Base-by-base conservation (phyloP, 495 filamentous ascomycete species). In the Hyaloscypha variabilis region DNA sequence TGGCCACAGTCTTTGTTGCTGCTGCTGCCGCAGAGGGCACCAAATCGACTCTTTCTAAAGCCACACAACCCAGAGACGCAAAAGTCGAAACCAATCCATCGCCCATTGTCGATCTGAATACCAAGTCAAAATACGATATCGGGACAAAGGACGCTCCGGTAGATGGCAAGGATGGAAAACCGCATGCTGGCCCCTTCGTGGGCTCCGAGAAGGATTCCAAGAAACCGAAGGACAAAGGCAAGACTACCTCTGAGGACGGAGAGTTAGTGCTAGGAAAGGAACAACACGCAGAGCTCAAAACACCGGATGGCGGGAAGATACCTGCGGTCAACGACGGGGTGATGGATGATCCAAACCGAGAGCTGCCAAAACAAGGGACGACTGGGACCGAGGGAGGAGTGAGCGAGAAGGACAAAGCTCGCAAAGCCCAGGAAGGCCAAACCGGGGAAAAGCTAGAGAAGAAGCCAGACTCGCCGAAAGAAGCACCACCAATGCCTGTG, bases 101-200 rank as follows among this genome's bases (percentile, higher is more conserved):
- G 6, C 69, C 56, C 52, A 67, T 70, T 51, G 58, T 68, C 42
- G 58, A 75, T 14, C 63, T 75, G n/a, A 76, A 73, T 61, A 71
- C 73, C 62, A 69, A 69, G 62, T 58, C 66, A 17, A 69, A 70
- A 71, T 64, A 66, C 66, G 49, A 67, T 6, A 65, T 81, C 67
- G 91, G 91, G 56, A 93, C 91, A 65, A 92, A 91, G 78, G 88
- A 95, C 81, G 92, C 92, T 67, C 95, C 96, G 1, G 90, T 98
- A 6, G 95, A 99, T 74, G 96, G 95, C 36, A 90, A 92, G 67
- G 95, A 99, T 82, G 95, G 95, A 28, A 94, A 93, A 80, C 95
- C 95, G 34, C 95, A 99, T 74, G 86, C 87, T 26, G 95, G 95
- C 10, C 95, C 96, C 2, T 94, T 91, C 76, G 90, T 95, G 58